Evolutionary conservation across 2,329 filamentous ascomycete species (phyloP), one percentile per base, ranked within the genome.

Genomic region (Nannizziopsis barbatae): DNA sequence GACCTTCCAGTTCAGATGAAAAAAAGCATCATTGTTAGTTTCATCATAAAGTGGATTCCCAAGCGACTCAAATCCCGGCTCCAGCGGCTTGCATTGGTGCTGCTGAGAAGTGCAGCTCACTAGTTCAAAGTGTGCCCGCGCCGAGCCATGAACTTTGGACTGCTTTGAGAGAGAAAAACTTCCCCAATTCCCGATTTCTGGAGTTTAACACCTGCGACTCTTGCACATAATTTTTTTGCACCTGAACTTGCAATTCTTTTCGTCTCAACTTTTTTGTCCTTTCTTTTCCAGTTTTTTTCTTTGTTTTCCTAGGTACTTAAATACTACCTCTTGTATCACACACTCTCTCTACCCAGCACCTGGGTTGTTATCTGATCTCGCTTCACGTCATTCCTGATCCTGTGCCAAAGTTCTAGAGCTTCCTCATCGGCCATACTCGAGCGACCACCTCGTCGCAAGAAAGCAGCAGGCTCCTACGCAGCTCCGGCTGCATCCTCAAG

Each of bases 401-500:
- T 36, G 42, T 22, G 27, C 36, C 3, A 32, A 20, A 6, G 12
- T 20, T 15, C 8, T 33, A 14, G 39, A 37, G 35, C 30, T 27
- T 40, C 35, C 15, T 14, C 9, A 40, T 15, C 44, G 33, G 12
- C 14, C 18, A 33, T 42, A n/a, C 30, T 33, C 20, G 31, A 46
- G 45, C 15, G 12, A 12, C 10, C 18, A 8, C 27, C 10, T 18
- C n/a, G 45, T 41, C 47, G 36, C 47, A 15, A 45, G 35, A 10
- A 14, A 42, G 18, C 33, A 43, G 5, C 33, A 32, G 17, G 14
- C 32, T 15, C 22, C 39, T 49, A 44, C 36, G 55, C 58, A 56
- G 61, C 61, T 58, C 58, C 60, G 56, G 61, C 64, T 64, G 60
- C 59, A 57, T 58, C 60, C 58, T 54, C 52, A 46, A 53, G 62